A percentile compares a stretch with the other conserved stretches of the same genome.
Evolutionary conservation across 768 basidiomycete species (phyloP).

Genomic region (Collybia sp.): DNA sequence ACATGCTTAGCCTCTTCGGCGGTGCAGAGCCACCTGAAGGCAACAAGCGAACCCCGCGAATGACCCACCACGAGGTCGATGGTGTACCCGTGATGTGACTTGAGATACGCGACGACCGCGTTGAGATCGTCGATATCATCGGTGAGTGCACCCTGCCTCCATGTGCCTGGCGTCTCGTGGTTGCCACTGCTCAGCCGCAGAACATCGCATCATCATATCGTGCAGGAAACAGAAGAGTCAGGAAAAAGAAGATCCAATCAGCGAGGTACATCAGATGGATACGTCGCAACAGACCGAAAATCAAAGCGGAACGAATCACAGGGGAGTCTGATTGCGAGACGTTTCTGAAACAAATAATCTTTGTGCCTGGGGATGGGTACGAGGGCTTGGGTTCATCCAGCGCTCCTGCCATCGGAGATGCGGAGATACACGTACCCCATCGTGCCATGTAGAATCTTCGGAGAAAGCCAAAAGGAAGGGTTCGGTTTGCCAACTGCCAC

Average conservation of each 20-base stretch:
- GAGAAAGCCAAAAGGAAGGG: constrained; percentile 10
- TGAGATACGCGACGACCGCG: constrained; percentile 60
- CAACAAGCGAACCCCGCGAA: constrained; percentile 70
- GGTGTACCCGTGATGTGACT: constrained; percentile 54
- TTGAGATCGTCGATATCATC: constrained; percentile 65
- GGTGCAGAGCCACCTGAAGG: constrained; percentile 65
- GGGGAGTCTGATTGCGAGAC: constrained; percentile 58
- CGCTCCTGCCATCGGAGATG: constrained; percentile 15
- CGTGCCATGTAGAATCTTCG: constrained; percentile 73
- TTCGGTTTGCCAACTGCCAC: neutral
- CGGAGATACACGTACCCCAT: constrained; percentile 56
- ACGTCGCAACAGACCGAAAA: constrained; percentile 57
- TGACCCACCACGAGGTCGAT: constrained; percentile 73
- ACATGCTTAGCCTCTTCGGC: constrained; percentile 52
- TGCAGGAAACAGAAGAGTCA: no score
- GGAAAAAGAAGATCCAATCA: neutral
- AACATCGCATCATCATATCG: constrained; percentile 1
- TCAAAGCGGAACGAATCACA: constrained; percentile 85
- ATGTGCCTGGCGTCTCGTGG: constrained; percentile 69
- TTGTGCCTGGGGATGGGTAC: constrained; percentile 57
- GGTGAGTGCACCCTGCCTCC: constrained; percentile 53
- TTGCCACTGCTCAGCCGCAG: constrained; percentile 47
- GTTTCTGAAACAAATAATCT: constrained; percentile 79
- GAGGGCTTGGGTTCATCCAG: constrained; percentile 12
- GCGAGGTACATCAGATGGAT: neutral